phyloP scores from a whole-genome alignment of 306 rosid genomes.

The Cicer yamashitae region DNA sequence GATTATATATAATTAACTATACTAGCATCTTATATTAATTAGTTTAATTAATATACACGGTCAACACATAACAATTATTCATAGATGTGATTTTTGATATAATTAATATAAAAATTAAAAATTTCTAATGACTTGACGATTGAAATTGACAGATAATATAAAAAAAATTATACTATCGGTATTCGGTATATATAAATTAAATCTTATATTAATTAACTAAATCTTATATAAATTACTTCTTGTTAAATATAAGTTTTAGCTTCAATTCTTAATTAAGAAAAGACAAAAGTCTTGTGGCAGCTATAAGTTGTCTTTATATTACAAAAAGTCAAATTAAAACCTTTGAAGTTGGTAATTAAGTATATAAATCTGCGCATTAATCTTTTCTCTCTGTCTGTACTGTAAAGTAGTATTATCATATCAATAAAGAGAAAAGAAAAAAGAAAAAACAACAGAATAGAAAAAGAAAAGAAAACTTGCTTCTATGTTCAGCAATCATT shows the following conservation, averaged over 20 bases:
- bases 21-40: too few species aligned
- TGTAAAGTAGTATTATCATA: constrained; percentile 36
- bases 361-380: constrained; percentile 18
- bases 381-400: constrained; percentile 33
- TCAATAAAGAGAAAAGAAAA: constrained; percentile 41
- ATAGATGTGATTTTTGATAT: accelerated
- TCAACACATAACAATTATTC: too few species aligned
- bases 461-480: constrained; percentile 40
- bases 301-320: constrained; percentile 33
- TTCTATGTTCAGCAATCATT: constrained; percentile 36
- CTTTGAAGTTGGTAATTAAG: constrained; percentile 49
- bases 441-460: not conserved
- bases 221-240: not conserved
- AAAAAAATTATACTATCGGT: too few species aligned
- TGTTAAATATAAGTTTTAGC: constrained; percentile 26
- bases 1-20: not conserved
- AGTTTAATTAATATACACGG: too few species aligned
- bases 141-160: too few species aligned
- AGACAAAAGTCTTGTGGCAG: constrained; percentile 38
- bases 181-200: too few species aligned
- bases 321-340: constrained; percentile 45
- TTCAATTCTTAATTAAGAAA: constrained; percentile 37
- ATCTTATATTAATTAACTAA: not conserved
- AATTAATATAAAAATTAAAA: too few species aligned
- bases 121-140: too few species aligned